A percentile compares a stretch with the other conserved stretches of the same genome.
Evolutionary conservation across 108 stramenopile genomes (phyloP).

Genomic region (Stephanodiscus triporus): DNA sequence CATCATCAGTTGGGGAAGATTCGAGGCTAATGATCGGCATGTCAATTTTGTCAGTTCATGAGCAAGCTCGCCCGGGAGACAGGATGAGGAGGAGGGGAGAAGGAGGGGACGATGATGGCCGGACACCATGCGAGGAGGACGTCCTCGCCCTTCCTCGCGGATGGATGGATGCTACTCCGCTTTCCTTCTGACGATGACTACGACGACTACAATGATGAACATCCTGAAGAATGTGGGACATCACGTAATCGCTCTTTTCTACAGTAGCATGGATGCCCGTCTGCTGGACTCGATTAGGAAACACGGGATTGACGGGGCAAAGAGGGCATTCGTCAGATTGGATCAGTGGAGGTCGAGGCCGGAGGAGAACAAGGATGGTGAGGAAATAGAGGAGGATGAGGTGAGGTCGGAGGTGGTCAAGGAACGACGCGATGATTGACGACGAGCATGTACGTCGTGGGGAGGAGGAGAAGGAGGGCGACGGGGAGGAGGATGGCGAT

Average conservation of each 20-base stretch:
- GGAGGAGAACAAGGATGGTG: background rate
- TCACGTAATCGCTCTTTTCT: conserved; percentile 17
- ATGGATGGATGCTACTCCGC: background rate
- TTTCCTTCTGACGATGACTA: background rate
- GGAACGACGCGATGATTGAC: background rate
- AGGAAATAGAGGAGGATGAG: background rate
- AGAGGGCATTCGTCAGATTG: background rate
- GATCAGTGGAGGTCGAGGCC: conserved; percentile 6
- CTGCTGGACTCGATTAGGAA: conserved; percentile 4
- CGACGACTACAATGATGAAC: background rate
- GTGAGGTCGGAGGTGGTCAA: conserved; percentile 1
- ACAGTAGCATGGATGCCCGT: conserved; percentile 11
- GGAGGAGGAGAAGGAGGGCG: too few species aligned
- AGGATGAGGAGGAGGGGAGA: background rate
- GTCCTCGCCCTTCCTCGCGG: background rate
- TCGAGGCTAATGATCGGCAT: too few species aligned
- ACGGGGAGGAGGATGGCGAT: background rate
- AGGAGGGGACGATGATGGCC: too few species aligned
- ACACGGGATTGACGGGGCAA: conserved; percentile 7
- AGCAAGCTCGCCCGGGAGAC: background rate
- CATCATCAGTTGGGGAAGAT: too few species aligned
- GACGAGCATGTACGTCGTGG: background rate
- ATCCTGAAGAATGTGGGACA: background rate
- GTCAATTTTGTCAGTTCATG: background rate
- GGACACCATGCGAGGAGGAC: too few species aligned